phyloP scores from a whole-genome alignment of 331 rosid genomes.

The Cydonia oblonga region DNA sequence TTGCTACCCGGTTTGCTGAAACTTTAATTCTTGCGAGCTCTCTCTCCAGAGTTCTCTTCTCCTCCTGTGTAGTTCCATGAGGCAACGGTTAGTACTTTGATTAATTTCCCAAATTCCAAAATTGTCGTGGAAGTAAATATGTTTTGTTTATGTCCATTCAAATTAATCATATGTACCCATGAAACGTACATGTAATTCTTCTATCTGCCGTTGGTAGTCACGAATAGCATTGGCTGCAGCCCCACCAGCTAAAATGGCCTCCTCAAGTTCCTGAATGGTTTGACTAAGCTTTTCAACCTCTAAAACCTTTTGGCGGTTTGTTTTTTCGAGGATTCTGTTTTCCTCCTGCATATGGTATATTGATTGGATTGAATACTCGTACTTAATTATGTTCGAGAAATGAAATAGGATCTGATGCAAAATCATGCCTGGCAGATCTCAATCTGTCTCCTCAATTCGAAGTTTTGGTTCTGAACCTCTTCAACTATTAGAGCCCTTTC shows the following conservation, averaged over 20 bases:
- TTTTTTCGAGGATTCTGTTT: constrained; percentile 79
- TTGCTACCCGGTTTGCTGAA: constrained; percentile 81
- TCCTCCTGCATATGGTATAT: constrained; percentile 60
- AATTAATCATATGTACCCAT: background rate
- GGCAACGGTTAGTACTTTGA: constrained; percentile 2
- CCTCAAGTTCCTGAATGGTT: constrained; percentile 84
- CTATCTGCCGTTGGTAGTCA: constrained; percentile 58
- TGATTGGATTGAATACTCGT: constrained; percentile 7
- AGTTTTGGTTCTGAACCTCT: constrained; percentile 93
- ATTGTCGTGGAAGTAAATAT: background rate
- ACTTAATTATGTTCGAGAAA: background rate
- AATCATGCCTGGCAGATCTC: constrained; percentile 80
- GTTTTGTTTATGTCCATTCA: background rate
- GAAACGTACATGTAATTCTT: constrained; percentile 50
- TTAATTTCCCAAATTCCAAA: background rate
- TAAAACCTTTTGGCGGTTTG: constrained; percentile 73
- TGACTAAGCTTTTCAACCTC: constrained; percentile 90
- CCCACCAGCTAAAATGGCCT: constrained; percentile 66
- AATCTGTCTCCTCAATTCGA: constrained; percentile 87
- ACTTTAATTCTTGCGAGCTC: constrained; percentile 77
- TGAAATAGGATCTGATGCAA: constrained; percentile 12
- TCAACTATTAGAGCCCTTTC: constrained; percentile 91
- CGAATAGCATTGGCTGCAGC: constrained; percentile 66
- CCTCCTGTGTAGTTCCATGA: constrained; percentile 48
- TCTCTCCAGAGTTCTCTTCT: constrained; percentile 81